A percentile compares a stretch with the other conserved stretches of the same genome.
phyloP scores from a whole-genome alignment of 73 alveolate genomes.

The Tetrahymena malaccensis region DNA sequence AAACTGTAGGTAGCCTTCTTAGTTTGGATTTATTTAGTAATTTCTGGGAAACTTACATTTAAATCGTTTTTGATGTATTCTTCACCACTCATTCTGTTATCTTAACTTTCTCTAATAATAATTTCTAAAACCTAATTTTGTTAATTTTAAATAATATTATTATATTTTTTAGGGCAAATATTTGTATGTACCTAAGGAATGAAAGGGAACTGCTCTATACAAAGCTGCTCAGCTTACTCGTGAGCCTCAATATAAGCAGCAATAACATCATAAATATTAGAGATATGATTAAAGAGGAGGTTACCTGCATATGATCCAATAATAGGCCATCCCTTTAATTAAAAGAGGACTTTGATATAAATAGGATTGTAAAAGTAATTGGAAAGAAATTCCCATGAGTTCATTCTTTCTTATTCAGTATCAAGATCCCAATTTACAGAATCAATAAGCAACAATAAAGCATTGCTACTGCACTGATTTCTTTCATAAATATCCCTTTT shows the following conservation, averaged over 20 bases:
- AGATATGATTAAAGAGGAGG: conserved; percentile 21
- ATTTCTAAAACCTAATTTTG: not conserved
- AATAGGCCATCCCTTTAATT: conserved; percentile 7
- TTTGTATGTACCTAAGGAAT: not conserved
- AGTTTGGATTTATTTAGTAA: conserved; percentile 11
- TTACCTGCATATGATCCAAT: conserved; percentile 17
- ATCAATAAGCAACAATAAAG: conserved; percentile 20
- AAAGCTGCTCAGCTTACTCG: conserved; percentile 2
- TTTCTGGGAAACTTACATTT: conserved; percentile 27
- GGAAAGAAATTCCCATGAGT: conserved; percentile 43
- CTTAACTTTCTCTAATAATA: conserved; percentile 14
- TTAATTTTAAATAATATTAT: not conserved
- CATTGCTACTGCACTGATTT: conserved; percentile 19
- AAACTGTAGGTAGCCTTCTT: conserved; percentile 26
- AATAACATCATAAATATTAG: conserved; percentile 27
- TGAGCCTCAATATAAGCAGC: conserved; percentile 36
- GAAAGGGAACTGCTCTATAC: not conserved
- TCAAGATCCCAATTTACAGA: conserved; percentile 41
- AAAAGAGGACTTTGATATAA: conserved; percentile 10
- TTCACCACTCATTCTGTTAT: conserved; percentile 33
- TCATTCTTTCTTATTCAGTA: conserved; percentile 34
- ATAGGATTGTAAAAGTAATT: conserved; percentile 5
- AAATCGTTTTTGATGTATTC: conserved; percentile 23
- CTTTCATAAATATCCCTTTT: conserved; percentile 16
- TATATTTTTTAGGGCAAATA: no score